Evolutionary conservation across 768 basidiomycete species (phyloP), one percentile per base, ranked within the genome.

Genomic region (Sporobolomyces phaffii): DNA sequence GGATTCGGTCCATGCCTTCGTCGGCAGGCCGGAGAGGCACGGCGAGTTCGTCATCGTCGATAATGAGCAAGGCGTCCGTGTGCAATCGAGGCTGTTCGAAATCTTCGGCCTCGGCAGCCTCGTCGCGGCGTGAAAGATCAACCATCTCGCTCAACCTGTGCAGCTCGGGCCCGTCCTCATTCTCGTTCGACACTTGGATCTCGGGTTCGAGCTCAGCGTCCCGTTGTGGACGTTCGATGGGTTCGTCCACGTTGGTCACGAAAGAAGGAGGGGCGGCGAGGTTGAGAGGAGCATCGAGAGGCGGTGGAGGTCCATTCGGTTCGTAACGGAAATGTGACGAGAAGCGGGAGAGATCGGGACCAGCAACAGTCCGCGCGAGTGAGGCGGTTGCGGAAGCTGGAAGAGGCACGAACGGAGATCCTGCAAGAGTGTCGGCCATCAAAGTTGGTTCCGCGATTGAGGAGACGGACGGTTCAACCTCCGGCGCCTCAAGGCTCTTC

Each of bases 11-110:
- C 13, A 22, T 2, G 14, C 24, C 14, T 33, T 5, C 13, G 38
- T 38, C 38, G 10, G 38, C 10, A 17, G 38, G 38, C 10, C 38
- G 38, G 9, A 38, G 38, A 38, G 38, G 50, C n/a, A n/a, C n/a
- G n/a, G n/a, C 14, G 48, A 26, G 45, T 62, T n/a, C 65, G 14
- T 67, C 65, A 48, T 67, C 65, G 24, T 62, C 47, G 17, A 67
- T 22, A 18, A 61, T 41, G 6, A 28, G 36, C 24, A 61, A 10
- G 0, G 7, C 29, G 4, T 18, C 15, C 40, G 1, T 2, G 6
- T 14, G 10, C 2, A 5, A 8, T 14, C 14, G 40, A 5, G 20
- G n/a, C 24, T 20, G 17, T 4, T 41, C 40, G 10, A 34, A 33
- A 14, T 22, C 47, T 11, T 61, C 54, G 17, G 40, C 60, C 28